Conservation (phyloP, 805 yeast species). For the Metschnikowia kofuensis region DNA sequence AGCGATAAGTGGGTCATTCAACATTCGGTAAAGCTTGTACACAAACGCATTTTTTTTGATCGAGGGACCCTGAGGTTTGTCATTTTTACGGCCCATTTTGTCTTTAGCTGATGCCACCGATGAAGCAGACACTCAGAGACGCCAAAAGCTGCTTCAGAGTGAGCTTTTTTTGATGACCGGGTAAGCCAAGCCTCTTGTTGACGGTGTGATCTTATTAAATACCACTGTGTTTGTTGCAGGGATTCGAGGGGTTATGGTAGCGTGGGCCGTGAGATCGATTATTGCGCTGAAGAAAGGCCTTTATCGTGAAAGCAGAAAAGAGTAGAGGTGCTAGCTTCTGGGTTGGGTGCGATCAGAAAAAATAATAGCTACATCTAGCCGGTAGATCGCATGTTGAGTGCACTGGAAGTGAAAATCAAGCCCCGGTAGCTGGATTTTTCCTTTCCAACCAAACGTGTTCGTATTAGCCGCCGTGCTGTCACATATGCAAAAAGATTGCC, state of each 20-base stretch:
- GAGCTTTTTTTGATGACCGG: too few species aligned
- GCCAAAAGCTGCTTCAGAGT: too few species aligned
- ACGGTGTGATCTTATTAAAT: too few species aligned
- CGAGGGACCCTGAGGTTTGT: constrained; percentile 20
- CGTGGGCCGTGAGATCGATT: too few species aligned
- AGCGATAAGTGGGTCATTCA: constrained; percentile 30
- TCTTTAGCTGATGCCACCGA: not conserved
- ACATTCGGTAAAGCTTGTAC: constrained; percentile 41
- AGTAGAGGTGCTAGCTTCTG: too few species aligned
- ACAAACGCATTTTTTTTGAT: constrained; percentile 60
- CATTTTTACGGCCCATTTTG: not conserved
- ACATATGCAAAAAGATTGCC: constrained; percentile 2
- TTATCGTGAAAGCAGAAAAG: too few species aligned
- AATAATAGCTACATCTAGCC: too few species aligned
- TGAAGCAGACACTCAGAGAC: not conserved
- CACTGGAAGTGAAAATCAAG: not conserved
- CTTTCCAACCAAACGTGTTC: constrained; percentile 1
- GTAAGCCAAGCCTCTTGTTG: too few species aligned
- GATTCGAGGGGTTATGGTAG: too few species aligned
- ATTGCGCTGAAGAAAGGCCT: too few species aligned
- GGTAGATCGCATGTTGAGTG: not conserved
- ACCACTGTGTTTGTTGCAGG: too few species aligned
- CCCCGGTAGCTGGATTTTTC: not conserved
- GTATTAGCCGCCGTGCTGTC: constrained; percentile 1
- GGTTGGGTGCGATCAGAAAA: not conserved